Base-by-base conservation (phyloP, 352 stramenopile species). In the Phytophthora pinifolia region DNA sequence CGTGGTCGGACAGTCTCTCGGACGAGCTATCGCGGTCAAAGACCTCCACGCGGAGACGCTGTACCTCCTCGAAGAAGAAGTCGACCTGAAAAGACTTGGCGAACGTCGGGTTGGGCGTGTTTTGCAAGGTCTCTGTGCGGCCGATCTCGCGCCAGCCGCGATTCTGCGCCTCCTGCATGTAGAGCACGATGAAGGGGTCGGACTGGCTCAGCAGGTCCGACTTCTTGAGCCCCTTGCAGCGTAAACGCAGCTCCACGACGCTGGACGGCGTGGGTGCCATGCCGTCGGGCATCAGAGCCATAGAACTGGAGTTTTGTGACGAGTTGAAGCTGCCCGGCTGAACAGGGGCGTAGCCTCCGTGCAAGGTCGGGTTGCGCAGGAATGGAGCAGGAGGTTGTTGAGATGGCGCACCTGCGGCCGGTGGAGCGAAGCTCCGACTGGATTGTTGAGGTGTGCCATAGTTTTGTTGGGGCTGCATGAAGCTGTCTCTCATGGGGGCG, bases 61-160 rank as follows among this genome's bases (percentile, higher is more conserved):
- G 85, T 1, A 94, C 75, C 29, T 95, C 85, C 52, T 91, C 81
- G 50, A 91, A 91, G 54, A 84, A 87, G 47, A 83, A 91, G 45
- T 88, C 79, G 18, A 89, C 27, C 46, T 90, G 66, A 37, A 94
- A 79, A 6, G 72, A 72, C 22, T 70, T 87, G 41, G 79, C 80
- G 58, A 92, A 94, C 13, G 57, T 76, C 54, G 84, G 84, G 46
- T 88, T 72, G 8, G 79, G 49, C 3, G 68, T 78, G 51, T 94
- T 92, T 6, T 65, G 41, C 10, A 92, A 73, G 3, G 85, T 89
- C 64, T 94, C 84, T 3, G 84, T 94, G 53, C 82, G 74, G 17
- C 84, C 82, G 32, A 94, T 36, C 47, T 94, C 82, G 9, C 66
- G 68, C 84, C 84, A 94, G 6, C 54, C 62, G 32, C 47, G 59